Evolutionary conservation across 1,284 basidiomycete genomes (phyloP).

Genomic region (Ustilago sp.): DNA sequence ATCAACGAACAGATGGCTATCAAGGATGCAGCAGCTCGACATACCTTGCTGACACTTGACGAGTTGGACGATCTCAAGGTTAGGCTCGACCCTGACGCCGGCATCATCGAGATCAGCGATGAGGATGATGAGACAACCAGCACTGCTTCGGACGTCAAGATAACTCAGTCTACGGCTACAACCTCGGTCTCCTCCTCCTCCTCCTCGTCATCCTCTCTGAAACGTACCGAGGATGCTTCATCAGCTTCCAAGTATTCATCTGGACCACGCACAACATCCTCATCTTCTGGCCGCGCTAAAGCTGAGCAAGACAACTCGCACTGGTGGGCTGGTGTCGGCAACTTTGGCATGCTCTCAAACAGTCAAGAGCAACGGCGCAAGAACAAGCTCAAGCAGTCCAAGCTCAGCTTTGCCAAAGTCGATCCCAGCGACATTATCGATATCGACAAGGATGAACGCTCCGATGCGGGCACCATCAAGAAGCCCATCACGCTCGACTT

Average conservation of each 20-base stretch:
- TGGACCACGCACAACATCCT: neutral
- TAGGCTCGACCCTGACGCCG: constrained; percentile 39
- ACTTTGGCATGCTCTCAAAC: constrained; percentile 30
- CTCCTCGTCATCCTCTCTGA: constrained; percentile 10
- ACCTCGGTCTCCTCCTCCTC: neutral
- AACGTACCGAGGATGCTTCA: constrained; percentile 5
- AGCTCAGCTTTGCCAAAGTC: constrained; percentile 51
- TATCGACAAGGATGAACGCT: constrained; percentile 32
- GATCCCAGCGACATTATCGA: constrained; percentile 52
- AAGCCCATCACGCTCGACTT: constrained; percentile 51
- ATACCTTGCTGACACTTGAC: constrained; percentile 56
- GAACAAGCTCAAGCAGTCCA: constrained; percentile 56
- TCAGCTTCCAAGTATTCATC: constrained; percentile 1
- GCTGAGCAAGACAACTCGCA: constrained; percentile 34
- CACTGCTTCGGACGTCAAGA: constrained; percentile 30
- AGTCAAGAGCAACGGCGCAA: constrained; percentile 40
- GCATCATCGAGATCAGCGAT: constrained; percentile 47
- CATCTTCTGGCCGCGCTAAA: constrained; percentile 12
- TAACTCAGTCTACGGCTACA: constrained; percentile 14
- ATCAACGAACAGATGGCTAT: constrained; percentile 62
- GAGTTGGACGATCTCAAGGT: constrained; percentile 61
- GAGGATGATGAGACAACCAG: constrained; percentile 43
- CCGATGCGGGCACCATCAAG: constrained; percentile 11
- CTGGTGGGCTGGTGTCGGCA: constrained; percentile 51
- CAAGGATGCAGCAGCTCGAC: constrained; percentile 44